These are phyloP conservation scores for Chrysophaeum taylorii DNA, from an alignment of 352 stramenopile species.

Conservation along the genomic window DNA sequence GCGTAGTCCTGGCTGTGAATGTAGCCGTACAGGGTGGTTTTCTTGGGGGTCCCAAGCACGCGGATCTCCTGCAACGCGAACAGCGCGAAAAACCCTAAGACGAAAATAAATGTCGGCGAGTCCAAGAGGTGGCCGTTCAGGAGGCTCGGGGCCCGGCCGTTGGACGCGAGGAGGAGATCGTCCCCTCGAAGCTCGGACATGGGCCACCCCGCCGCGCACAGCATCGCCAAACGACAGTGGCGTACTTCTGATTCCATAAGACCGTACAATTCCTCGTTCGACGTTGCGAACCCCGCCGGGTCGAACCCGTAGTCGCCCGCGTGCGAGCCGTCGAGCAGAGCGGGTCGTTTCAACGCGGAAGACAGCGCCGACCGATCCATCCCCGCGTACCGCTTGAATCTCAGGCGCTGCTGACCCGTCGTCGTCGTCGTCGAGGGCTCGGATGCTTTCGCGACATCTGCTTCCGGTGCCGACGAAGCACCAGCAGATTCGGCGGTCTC, in stretches of 20 bases:
- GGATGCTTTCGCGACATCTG: too few species aligned
- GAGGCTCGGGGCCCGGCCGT: slow-evolving; percentile 40
- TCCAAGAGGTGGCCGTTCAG: slow-evolving; percentile 37
- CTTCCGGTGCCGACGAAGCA: too few species aligned
- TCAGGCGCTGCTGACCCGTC: too few species aligned
- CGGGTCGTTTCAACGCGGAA: too few species aligned
- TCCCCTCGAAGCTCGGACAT: slow-evolving; percentile 32
- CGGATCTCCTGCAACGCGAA: slow-evolving; percentile 17
- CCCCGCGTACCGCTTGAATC: too few species aligned
- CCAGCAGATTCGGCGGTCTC: too few species aligned
- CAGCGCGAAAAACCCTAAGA: slow-evolving; percentile 35
- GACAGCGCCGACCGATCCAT: too few species aligned
- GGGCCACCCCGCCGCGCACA: slow-evolving; percentile 49
- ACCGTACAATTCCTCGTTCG: slow-evolving; percentile 39
- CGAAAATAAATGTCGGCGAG: too few species aligned
- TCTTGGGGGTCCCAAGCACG: background rate
- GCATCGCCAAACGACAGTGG: slow-evolving; percentile 51
- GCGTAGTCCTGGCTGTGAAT: slow-evolving; percentile 45
- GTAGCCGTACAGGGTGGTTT: slow-evolving; percentile 21
- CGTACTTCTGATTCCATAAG: slow-evolving; percentile 50
- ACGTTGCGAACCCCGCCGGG: slow-evolving; percentile 41
- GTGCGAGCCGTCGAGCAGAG: slow-evolving; percentile 44
- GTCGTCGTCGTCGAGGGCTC: too few species aligned
- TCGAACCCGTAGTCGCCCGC: slow-evolving; percentile 52
- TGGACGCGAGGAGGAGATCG: background rate